A percentile compares a stretch with the other conserved stretches of the same genome.
phyloP scores from a whole-genome alignment of 768 basidiomycete species.

The Tulasnella sp. region DNA sequence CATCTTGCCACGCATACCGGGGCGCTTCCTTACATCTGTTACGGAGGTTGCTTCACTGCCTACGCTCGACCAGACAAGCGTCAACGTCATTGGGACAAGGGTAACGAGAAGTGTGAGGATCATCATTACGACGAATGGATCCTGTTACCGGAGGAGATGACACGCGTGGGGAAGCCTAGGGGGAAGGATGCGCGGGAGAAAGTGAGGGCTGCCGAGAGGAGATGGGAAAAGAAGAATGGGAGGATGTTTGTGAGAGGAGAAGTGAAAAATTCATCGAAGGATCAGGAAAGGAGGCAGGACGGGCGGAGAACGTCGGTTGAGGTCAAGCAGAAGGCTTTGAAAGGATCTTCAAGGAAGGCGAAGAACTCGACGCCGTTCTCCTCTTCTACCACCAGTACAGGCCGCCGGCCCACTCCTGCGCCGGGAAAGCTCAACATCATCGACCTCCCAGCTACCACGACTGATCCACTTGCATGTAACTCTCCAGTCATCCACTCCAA shows the following conservation, averaged over 20 bases:
- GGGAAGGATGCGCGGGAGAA: neutral
- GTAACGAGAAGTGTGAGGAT: neutral
- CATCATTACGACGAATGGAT: neutral
- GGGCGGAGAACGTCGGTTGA: no score
- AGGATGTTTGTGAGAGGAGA: neutral
- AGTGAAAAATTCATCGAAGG: neutral
- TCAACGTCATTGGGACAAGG: constrained; percentile 1
- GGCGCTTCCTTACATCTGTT: neutral
- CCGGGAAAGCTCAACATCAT: no score
- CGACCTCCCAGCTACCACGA: no score
- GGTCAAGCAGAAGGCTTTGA: neutral
- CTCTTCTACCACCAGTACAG: no score
- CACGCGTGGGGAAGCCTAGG: neutral
- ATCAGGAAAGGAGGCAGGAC: no score
- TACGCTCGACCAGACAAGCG: neutral
- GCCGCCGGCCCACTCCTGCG: no score
- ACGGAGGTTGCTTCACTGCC: neutral
- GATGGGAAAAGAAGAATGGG: no score
- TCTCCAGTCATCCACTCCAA: no score
- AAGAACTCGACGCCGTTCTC: neutral
- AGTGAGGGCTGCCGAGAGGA: no score
- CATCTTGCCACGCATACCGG: constrained; percentile 7
- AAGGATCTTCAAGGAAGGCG: neutral
- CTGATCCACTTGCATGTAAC: no score
- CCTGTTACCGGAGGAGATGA: neutral